phyloP scores from a whole-genome alignment of 257 asterid genomes.

The Osmanthus fragrans region DNA sequence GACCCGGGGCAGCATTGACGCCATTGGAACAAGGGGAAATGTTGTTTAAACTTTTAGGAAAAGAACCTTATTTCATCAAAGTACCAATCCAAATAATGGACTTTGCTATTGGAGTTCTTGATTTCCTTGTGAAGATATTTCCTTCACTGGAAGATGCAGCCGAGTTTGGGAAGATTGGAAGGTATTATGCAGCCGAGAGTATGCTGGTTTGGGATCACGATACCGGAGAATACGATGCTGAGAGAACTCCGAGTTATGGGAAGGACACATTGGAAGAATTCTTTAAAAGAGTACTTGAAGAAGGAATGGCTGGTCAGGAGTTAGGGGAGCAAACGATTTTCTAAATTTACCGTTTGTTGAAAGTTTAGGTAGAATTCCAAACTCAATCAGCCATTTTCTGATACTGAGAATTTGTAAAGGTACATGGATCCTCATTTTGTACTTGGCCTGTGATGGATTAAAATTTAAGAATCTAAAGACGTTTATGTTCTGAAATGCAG shows the following conservation, averaged over 20 bases:
- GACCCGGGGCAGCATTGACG: slow-evolving; percentile 89
- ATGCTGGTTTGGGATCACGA: slow-evolving; percentile 81
- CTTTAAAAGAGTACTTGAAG: slow-evolving; percentile 69
- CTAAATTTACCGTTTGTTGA: slow-evolving; percentile 25
- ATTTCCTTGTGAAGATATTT: slow-evolving; percentile 71
- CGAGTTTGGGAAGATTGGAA: slow-evolving; percentile 94
- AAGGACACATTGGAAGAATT: slow-evolving; percentile 82
- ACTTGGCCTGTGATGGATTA: slow-evolving; percentile 18
- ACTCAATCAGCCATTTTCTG: neutral
- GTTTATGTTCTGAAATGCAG: slow-evolving; percentile 15
- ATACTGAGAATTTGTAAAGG: slow-evolving; percentile 16
- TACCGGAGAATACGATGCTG: slow-evolving; percentile 75
- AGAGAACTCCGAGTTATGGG: slow-evolving; percentile 84
- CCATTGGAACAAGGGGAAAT: slow-evolving; percentile 96
- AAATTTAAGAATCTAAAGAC: slow-evolving; percentile 4
- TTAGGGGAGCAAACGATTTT: slow-evolving; percentile 85
- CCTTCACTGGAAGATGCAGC: slow-evolving; percentile 87
- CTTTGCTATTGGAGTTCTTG: slow-evolving; percentile 79
- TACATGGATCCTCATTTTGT: slow-evolving; percentile 16
- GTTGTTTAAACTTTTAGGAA: slow-evolving; percentile 68
- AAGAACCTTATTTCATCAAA: slow-evolving; percentile 73
- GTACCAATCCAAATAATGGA: slow-evolving; percentile 94
- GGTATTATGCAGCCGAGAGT: slow-evolving; percentile 97
- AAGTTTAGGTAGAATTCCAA: slow-evolving; percentile 1
- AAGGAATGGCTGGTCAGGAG: slow-evolving; percentile 95